Evolutionary conservation across 805 yeast species (phyloP).

Genomic region (Cyberlindnera maclurae): DNA sequence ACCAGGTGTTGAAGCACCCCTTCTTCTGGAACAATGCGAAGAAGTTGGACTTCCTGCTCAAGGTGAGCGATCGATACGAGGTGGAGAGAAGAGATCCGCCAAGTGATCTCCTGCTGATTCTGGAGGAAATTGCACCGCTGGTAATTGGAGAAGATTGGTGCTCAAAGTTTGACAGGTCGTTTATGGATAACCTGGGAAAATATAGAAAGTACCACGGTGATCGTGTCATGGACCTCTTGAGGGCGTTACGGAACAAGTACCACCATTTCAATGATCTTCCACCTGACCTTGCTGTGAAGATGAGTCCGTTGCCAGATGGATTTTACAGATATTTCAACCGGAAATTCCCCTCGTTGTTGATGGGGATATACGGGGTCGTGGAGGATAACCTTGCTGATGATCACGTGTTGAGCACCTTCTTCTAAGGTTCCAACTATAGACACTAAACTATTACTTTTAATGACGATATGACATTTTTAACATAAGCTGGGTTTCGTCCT

Average conservation of each 20-base stretch:
- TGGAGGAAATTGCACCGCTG: constrained; percentile 45
- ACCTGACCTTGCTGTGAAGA: constrained; percentile 46
- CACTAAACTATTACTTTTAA: neutral
- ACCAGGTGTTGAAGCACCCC: constrained; percentile 70
- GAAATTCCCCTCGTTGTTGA: constrained; percentile 71
- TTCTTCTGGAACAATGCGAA: constrained; percentile 73
- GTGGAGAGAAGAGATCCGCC: constrained; percentile 78
- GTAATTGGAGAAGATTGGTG: constrained; percentile 77
- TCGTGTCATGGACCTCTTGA: constrained; percentile 73
- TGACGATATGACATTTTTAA: no score
- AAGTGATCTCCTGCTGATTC: constrained; percentile 43
- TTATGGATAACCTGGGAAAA: constrained; percentile 80
- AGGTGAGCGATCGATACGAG: constrained; percentile 88
- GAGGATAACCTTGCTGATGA: constrained; percentile 54
- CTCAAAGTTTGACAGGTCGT: constrained; percentile 55
- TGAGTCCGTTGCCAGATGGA: constrained; percentile 81
- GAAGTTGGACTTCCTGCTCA: constrained; percentile 75
- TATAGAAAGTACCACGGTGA: constrained; percentile 81
- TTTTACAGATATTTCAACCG: constrained; percentile 69
- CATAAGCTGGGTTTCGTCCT: neutral
- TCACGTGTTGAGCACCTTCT: constrained; percentile 45
- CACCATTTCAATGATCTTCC: constrained; percentile 94
- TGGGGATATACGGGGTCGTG: constrained; percentile 66
- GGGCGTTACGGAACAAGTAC: constrained; percentile 89
- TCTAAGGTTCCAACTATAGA: constrained; percentile 11